phyloP scores from a whole-genome alignment of 2,329 filamentous ascomycete species.

The Penicillium sp. region DNA sequence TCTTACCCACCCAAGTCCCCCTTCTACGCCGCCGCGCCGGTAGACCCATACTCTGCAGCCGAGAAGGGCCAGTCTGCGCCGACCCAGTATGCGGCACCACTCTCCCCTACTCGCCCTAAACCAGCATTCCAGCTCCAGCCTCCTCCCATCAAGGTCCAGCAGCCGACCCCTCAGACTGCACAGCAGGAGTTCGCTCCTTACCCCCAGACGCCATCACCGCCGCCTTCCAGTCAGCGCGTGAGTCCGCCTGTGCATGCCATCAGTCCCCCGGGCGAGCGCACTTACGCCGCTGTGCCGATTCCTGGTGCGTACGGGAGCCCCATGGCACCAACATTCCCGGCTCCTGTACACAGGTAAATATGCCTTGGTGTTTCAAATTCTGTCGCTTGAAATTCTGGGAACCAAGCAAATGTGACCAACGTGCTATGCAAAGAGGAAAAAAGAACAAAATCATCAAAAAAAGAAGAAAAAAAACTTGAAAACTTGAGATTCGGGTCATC shows the following conservation, averaged over 20 bases:
- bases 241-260: constrained; percentile 62
- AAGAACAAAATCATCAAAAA: constrained; percentile 3
- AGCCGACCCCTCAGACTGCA: constrained; percentile 70
- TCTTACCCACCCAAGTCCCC: constrained; percentile 61
- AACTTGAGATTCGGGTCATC: neutral
- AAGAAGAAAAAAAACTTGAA: constrained; percentile 11
- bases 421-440: neutral
- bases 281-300: constrained; percentile 84
- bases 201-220: constrained; percentile 25
- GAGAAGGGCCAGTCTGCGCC: constrained; percentile 55
- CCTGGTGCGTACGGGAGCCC: constrained; percentile 74
- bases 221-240: constrained; percentile 31
- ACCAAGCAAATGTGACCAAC: neutral
- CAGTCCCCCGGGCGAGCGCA: constrained; percentile 75
- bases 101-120: constrained; percentile 60
- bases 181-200: constrained; percentile 62
- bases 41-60: constrained; percentile 51
- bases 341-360: constrained; percentile 24
- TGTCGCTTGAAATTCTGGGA: neutral
- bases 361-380: neutral
- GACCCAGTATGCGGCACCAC: constrained; percentile 61
- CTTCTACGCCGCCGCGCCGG: constrained; percentile 37
- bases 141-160: constrained; percentile 76
- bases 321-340: constrained; percentile 45
- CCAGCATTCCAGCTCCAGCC: constrained; percentile 82